Base-by-base conservation (phyloP, 768 basidiomycete species). In the Russula dissimulans region DNA sequence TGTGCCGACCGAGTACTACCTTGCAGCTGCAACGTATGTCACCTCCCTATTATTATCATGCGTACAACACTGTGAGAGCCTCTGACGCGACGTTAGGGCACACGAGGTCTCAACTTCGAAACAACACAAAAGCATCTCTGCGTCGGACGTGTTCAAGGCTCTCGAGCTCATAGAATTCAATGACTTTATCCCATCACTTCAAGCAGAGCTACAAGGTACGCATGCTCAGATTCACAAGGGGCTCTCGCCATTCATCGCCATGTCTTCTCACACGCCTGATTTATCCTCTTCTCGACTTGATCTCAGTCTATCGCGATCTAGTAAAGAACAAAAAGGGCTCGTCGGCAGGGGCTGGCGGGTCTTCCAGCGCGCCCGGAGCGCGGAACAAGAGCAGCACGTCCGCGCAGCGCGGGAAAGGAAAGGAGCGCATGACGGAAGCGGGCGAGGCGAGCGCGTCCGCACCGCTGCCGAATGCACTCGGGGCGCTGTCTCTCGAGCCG, bases 61-160 rank as follows among this genome's bases (percentile, higher is more conserved):
- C 34, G 2, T 2, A 26, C 22, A 26, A 26, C 22, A 26, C 22
- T 26, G 18, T 51, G n/a, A 7, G 12, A 6, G 10, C 14, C 5
- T 51, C n/a, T 39, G 18, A 41, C 46, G n/a, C 14, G 22, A 56
- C 8, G 38, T 57, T 56, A 95, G 93, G 7, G 89, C 94, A 0
- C 93, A 95, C 64, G 93, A 95, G 63, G 85, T 94, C 17, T 90
- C 94, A 0, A 72, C 77, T n/a, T 82, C 85, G 3, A 86, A 89
- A 63, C 86, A 89, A 59, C 90, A 90, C 71, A 94, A 92, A 71
- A 88, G 87, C 59, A 88, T 95, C 45, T 87, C 91, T 5, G 91
- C 91, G 0, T 85, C 91, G 0, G 94, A 95, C 68, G 91, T 97
- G 0, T 81, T 95, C 62, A 90, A 87, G 69, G 94, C 90, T 0